Base-by-base conservation (phyloP, 2,329 filamentous ascomycete genomes). In the Diaporthe longicolla region DNA sequence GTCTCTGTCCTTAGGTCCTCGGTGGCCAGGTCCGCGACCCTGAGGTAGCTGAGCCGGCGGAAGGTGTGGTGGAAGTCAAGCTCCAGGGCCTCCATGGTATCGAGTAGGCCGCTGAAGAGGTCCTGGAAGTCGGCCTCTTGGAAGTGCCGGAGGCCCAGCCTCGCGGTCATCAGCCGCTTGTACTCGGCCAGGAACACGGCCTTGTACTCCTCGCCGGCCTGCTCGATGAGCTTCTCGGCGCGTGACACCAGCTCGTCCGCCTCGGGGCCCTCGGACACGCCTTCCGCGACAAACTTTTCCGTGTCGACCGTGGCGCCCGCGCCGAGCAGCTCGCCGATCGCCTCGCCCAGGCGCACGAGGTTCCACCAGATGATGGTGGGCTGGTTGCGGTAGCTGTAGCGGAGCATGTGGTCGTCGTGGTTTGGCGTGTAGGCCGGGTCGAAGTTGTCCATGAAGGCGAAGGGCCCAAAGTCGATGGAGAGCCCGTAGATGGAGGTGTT, bases 331-430 rank as follows among this genome's bases (percentile, higher is more conserved):
- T 98, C 97, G 26, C 95, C 97, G 0, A 99, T 82, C 0, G 93
- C 90, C 84, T 99, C 97, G 73, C 95, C 97, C 0, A 99, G 89
- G 1, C 97, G 92, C 1, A 98, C 95, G 0, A 98, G 88, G 79
- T 98, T 98, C 97, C 97, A 99, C 97, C 97, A 99, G 80, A 99
- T 97, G 73, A 99, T 94, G 57, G 93, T 95, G 0, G 97, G 95
- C 81, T 99, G 97, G 81, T 98, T 98, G 77, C 93, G 92, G 86
- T 98, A 99, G 77, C 92, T 92, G 82, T 99, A 99, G 61, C 97
- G 91, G 40, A 97, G 86, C 85, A 93, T 89, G 80, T 93, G 89
- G 80, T 99, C 97, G 82, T 99, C 97, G 82, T 99, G 97, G 81
- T 99, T 99, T 0, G 97, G 97, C 0, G 97, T 99, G 82, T 98